A percentile compares a stretch with the other conserved stretches of the same genome.
phyloP scores from a whole-genome alignment of 306 rosid genomes.

The Dalbergia cochinchinensis region DNA sequence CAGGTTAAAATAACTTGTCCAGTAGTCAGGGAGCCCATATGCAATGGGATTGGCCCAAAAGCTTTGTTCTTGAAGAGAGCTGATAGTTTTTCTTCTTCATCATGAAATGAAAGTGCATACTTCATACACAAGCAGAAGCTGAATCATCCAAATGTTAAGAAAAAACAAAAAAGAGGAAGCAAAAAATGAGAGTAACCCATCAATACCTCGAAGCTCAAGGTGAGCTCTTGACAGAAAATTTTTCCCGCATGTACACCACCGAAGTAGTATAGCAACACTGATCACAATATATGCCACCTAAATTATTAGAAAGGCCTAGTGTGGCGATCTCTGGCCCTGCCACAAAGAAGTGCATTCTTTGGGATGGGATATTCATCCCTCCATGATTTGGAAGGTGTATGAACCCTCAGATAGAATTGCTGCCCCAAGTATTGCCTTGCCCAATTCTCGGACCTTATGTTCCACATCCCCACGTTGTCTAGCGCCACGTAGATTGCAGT shows the following conservation, averaged over 20 bases:
- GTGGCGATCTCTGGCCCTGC: slow-evolving; percentile 63
- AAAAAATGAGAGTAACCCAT: background rate
- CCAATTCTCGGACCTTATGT: slow-evolving; percentile 76
- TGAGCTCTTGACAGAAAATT: slow-evolving; percentile 41
- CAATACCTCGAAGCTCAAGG: slow-evolving; percentile 49
- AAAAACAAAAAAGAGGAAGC: too few relatives aligned
- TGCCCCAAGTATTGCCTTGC: slow-evolving; percentile 82
- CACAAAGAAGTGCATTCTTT: slow-evolving; percentile 70
- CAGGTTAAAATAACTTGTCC: too few relatives aligned
- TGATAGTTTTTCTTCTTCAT: too few relatives aligned
- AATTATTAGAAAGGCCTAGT: slow-evolving; percentile 56
- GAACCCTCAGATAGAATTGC: slow-evolving; percentile 72
- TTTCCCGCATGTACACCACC: background rate
- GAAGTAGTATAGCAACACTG: background rate
- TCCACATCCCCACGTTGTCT: slow-evolving; percentile 85
- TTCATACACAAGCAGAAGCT: background rate
- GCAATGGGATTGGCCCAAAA: too few relatives aligned
- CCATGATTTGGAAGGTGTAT: slow-evolving; percentile 59
- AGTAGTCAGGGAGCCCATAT: too few relatives aligned
- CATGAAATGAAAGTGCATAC: too few relatives aligned
- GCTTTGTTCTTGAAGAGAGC: too few relatives aligned
- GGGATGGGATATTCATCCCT: slow-evolving; percentile 74
- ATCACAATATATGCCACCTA: slow-evolving; percentile 42
- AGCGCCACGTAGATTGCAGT: slow-evolving; percentile 71
- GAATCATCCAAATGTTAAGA: too few relatives aligned